A percentile compares a stretch with the other conserved stretches of the same genome.
phyloP scores from a whole-genome alignment of 108 stramenopile genomes.

The Epithemia pelagica region DNA sequence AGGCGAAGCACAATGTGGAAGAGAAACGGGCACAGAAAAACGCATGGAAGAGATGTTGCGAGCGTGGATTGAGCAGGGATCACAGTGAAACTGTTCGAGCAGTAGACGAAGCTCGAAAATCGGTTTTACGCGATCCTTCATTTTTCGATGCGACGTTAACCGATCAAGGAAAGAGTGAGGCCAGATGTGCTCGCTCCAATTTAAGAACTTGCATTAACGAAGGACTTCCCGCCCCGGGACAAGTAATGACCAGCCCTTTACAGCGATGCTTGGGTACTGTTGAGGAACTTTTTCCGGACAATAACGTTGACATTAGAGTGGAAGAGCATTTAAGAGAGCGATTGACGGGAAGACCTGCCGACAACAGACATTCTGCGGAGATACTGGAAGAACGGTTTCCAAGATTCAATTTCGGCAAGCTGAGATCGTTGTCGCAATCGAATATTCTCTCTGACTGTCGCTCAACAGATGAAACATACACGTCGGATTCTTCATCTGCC shows the following conservation, averaged over 20 bases:
- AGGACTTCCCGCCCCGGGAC: slow-evolving; percentile 30
- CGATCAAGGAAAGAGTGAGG: slow-evolving; percentile 36
- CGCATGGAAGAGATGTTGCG: slow-evolving; percentile 14
- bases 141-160: slow-evolving; percentile 49
- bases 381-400: background rate
- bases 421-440: background rate
- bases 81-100: slow-evolving; percentile 15
- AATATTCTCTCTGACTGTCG: background rate
- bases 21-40: slow-evolving; percentile 26
- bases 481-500: background rate
- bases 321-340: slow-evolving; percentile 46
- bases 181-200: slow-evolving; percentile 12
- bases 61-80: slow-evolving; percentile 2
- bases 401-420: background rate
- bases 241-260: slow-evolving; percentile 50
- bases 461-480: slow-evolving; percentile 5
- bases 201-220: background rate
- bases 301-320: slow-evolving; percentile 29
- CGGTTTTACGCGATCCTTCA: slow-evolving; percentile 23
- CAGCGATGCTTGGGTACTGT: slow-evolving; percentile 49
- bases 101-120: slow-evolving; percentile 39
- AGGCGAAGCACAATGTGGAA: slow-evolving; percentile 55
- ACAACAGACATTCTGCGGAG: slow-evolving; percentile 31
- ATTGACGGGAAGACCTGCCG: slow-evolving; percentile 32
- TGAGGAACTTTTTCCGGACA: slow-evolving; percentile 30